Base-by-base conservation (phyloP, 2,329 filamentous ascomycete genomes). In the Didymosphaeria variabile region DNA sequence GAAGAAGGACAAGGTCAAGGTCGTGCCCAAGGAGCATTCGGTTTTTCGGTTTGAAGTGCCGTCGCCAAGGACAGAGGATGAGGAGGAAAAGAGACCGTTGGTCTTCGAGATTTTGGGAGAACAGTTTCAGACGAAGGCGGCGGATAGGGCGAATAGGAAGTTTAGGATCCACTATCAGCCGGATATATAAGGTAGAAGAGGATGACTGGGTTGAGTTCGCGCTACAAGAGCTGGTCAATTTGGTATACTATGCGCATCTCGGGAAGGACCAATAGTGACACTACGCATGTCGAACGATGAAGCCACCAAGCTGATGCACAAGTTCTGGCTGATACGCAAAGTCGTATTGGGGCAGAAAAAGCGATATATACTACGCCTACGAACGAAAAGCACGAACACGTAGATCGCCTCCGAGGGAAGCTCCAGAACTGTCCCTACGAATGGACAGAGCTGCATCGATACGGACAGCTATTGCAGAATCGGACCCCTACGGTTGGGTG, bases 21-120 rank as follows among this genome's bases (percentile, higher is more conserved):
- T 88, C 44, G 84, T 98, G 59, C 94, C 95, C 3, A 99, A 99
- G 76, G 93, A 97, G 75, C 90, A 93, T 42, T 94, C 93, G 0
- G 84, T 94, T 19, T 98, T 99, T 71, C 86, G 88, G 21, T 88
- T 98, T 66, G 84, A 87, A 65, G 83, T 98, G 10, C 87, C 90
- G 1, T 75, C 84, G 17, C 72, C 70, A 7, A 63, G 66, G 9
- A 63, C 65, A 7, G 67, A 64, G 44, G 46, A 68, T 55, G 71
- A 64, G 44, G 66, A 63, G 60, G 68, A 61, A 42, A 67, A 58
- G 38, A 82, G 80, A 62, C 80, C 81, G 19, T 83, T 97, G 71
- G 85, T 89, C 0, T 95, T 97, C 70, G 94, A 98, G 76, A 82
- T 98, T 1, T 86, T 94, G 65, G 95, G 95, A 2, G 91, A 93